A percentile compares a stretch with the other conserved stretches of the same genome.
phyloP scores from a whole-genome alignment of 1,284 basidiomycete species.

The Caloboletus firmus region DNA sequence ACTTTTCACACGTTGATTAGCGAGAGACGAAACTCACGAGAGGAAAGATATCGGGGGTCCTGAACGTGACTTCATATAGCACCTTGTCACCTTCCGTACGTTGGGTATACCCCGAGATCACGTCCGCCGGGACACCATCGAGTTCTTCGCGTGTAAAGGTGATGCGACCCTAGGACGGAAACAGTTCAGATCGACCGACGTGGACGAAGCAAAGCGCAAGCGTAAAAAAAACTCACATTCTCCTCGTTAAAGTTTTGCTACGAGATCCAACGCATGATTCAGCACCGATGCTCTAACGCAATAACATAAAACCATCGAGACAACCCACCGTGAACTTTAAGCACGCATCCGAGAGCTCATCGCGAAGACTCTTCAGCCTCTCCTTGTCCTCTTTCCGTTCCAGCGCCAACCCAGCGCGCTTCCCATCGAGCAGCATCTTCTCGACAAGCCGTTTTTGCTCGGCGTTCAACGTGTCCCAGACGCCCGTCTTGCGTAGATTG shows the following conservation, averaged over 20 bases:
- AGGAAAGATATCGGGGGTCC: conserved; percentile 70
- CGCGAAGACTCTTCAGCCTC: conserved; percentile 59
- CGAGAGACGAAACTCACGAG: conserved; percentile 45
- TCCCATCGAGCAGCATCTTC: conserved; percentile 75
- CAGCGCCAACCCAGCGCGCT: conserved; percentile 69
- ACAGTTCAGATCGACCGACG: not conserved
- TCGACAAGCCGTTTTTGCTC: conserved; percentile 75
- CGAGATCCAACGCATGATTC: not conserved
- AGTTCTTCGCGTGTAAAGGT: conserved; percentile 70
- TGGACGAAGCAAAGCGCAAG: not conserved
- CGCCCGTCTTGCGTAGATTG: conserved; percentile 58
- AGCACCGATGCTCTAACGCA: conserved; percentile 34
- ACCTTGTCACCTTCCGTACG: conserved; percentile 53
- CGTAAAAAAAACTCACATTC: conserved; percentile 46
- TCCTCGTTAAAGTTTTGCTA: conserved; percentile 86
- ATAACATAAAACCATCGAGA: not conserved
- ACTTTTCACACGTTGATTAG: not conserved
- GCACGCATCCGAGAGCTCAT: conserved; percentile 69
- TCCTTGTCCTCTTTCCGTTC: conserved; percentile 58
- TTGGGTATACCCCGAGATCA: conserved; percentile 69
- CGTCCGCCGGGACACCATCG: conserved; percentile 72
- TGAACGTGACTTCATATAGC: conserved; percentile 58
- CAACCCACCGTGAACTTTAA: conserved; percentile 67
- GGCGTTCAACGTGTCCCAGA: conserved; percentile 53
- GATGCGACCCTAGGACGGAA: conserved; percentile 48